Evolutionary conservation across 2,329 filamentous ascomycete species (phyloP).

Genomic region (Colletotrichum trifolii): DNA sequence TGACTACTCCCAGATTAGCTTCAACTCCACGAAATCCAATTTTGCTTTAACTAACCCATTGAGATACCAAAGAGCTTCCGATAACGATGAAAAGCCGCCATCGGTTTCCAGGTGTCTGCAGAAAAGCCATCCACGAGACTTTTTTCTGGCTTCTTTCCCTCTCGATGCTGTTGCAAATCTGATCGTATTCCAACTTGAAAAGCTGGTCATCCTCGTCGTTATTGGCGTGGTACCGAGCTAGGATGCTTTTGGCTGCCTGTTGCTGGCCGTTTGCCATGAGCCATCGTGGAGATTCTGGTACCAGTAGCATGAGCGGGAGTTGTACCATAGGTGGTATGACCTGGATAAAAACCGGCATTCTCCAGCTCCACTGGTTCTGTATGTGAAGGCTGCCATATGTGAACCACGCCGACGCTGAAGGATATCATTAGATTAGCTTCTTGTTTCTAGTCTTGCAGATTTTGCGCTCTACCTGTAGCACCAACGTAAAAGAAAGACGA

Average conservation of each 20-base stretch:
- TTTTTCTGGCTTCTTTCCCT: neutral
- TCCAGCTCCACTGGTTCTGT: neutral
- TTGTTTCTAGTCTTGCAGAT: too few species aligned
- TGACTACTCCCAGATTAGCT: constrained; percentile 42
- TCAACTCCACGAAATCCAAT: too few species aligned
- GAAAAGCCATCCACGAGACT: constrained; percentile 1
- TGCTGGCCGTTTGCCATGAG: neutral
- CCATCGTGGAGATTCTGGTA: constrained; percentile 1
- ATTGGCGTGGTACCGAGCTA: constrained; percentile 1
- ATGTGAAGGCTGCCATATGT: constrained; percentile 1
- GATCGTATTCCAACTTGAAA: neutral
- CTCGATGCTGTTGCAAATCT: constrained; percentile 1
- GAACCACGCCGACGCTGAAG: constrained; percentile 4
- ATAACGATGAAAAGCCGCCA: neutral
- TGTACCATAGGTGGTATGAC: neutral
- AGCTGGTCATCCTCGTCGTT: neutral
- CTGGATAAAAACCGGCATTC: neutral
- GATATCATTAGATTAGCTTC: too few species aligned
- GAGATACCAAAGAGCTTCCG: neutral
- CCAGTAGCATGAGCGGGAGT: constrained; percentile 1
- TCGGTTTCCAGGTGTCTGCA: constrained; percentile 6
- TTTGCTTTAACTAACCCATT: too few species aligned
- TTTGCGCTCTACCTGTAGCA: neutral
- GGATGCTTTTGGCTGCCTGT: neutral
- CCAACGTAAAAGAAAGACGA: constrained; percentile 14